Conservation (phyloP, 495 filamentous ascomycete genomes). For the Annulohypoxylon moriforme region DNA sequence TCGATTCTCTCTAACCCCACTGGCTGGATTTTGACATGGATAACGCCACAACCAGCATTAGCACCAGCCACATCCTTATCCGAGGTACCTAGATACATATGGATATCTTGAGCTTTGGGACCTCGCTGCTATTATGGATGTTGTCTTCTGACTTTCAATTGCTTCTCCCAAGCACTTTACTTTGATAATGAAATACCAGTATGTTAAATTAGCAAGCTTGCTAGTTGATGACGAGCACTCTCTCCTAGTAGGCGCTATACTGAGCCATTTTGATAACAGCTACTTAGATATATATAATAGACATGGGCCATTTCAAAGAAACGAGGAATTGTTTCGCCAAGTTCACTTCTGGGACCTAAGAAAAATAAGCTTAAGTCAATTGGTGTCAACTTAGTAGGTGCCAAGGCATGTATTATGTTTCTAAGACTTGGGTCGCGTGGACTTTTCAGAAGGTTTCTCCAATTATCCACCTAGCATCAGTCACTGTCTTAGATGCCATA, state of each 20-base stretch:
- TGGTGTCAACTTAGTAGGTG: neutral
- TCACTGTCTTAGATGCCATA: neutral
- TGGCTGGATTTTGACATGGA: neutral
- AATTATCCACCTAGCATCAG: neutral
- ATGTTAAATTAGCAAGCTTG: neutral
- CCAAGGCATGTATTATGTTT: neutral
- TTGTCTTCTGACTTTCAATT: too few relatives aligned
- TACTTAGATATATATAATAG: too few relatives aligned
- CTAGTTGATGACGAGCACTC: neutral
- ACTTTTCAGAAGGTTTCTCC: neutral
- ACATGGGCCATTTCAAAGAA: too few relatives aligned
- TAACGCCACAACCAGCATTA: conserved; percentile 23
- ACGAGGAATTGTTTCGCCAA: neutral
- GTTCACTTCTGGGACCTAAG: neutral
- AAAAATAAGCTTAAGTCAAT: neutral
- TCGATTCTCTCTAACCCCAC: conserved; percentile 35
- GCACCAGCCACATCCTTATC: conserved; percentile 10
- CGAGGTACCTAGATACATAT: neutral
- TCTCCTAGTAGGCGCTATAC: too few relatives aligned
- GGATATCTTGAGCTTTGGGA: too few relatives aligned
- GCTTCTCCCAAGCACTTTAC: too few relatives aligned
- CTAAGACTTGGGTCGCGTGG: neutral
- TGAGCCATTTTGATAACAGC: too few relatives aligned
- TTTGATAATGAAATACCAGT: too few relatives aligned
- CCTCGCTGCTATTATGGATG: too few relatives aligned